These are phyloP conservation scores for Hyaloscypha bicolor DNA, from an alignment of 495 filamentous ascomycete species.

Conservation along the genomic window DNA sequence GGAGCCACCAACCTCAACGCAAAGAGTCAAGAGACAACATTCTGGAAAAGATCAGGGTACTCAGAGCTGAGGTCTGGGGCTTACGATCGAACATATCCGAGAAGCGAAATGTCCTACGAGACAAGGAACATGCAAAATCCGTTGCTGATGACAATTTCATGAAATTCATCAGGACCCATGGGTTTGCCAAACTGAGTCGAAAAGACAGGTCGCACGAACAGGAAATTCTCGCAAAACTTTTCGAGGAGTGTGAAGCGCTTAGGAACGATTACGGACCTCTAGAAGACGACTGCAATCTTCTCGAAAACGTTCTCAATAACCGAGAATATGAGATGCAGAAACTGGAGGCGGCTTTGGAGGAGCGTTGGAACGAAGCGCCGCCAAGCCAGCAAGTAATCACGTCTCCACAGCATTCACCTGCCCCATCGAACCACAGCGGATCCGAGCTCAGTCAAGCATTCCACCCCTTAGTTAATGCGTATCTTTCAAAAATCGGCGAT, in stretches of 20 bases:
- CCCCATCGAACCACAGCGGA: slow-evolving; percentile 1
- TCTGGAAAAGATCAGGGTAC: background rate
- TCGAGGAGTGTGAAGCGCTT: slow-evolving; percentile 3
- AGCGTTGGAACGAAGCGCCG: background rate
- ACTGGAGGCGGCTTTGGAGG: slow-evolving; percentile 12
- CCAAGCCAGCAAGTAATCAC: background rate
- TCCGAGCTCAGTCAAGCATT: background rate
- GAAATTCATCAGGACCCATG: background rate
- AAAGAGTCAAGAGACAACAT: background rate
- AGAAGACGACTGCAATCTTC: slow-evolving; percentile 14
- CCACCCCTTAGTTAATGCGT: slow-evolving; percentile 11
- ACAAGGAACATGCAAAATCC: background rate
- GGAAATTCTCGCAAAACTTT: background rate
- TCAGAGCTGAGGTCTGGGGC: slow-evolving; percentile 8
- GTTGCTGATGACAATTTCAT: slow-evolving; percentile 5
- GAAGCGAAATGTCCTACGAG: slow-evolving; percentile 6
- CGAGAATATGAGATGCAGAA: slow-evolving; percentile 14
- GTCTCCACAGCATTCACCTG: background rate
- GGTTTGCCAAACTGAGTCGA: background rate
- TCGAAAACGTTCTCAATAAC: slow-evolving; percentile 10
- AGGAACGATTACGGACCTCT: slow-evolving; percentile 14
- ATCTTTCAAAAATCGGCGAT: slow-evolving; percentile 16
- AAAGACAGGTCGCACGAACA: background rate
- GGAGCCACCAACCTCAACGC: background rate
- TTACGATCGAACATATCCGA: slow-evolving; percentile 1